Evolutionary conservation across 73 alveolate species (phyloP), one percentile per base, ranked within the genome.

Genomic region (Paramecium pentaurelia): DNA sequence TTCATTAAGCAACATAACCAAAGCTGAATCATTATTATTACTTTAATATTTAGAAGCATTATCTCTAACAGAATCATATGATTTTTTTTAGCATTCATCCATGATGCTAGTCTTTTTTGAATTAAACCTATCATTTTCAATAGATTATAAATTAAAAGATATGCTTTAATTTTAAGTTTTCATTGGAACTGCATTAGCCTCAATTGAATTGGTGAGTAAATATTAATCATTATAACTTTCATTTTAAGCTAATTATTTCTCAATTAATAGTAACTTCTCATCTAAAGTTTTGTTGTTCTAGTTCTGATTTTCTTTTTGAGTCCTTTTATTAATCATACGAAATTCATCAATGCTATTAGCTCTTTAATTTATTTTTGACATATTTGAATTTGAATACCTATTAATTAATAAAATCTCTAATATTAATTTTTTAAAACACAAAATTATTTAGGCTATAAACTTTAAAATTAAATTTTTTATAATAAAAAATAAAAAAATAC

Each of bases 1-100:
- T 64, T 64, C 84, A 64, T 64, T 64, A 12, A 64, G 49, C 47
- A 64, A 64, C 42, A 64, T 28, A 14, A 64, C 47, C 84, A 64
- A 64, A 64, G 84, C 84, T 10, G 84, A 64, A 32, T 64, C 84
- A 28, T 64, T 64, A 64, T 64, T 64, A 64, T 64, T 64, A 64
- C 84, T 64, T 51, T 64, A 64, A 64, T 64, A 64, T 64, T 64
- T 64, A 12, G 70, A 54, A 54, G 84, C 84, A 64, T 64, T 64
- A 64, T 64, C 84, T 9, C 84, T 64, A 0, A 64, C 49, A 12
- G 84, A 64, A 28, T 64, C 49, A 64, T 64, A 64, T 28, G 49
- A 64, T 28, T 64, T 64, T 34, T 28, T 28, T 34, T 64, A 32
- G 12, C 84, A 64, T 32, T 64, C 49, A 1, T 64, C 84, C 20